phyloP scores from a whole-genome alignment of 2,329 filamentous ascomycete species.

The Xylaria polymorpha region DNA sequence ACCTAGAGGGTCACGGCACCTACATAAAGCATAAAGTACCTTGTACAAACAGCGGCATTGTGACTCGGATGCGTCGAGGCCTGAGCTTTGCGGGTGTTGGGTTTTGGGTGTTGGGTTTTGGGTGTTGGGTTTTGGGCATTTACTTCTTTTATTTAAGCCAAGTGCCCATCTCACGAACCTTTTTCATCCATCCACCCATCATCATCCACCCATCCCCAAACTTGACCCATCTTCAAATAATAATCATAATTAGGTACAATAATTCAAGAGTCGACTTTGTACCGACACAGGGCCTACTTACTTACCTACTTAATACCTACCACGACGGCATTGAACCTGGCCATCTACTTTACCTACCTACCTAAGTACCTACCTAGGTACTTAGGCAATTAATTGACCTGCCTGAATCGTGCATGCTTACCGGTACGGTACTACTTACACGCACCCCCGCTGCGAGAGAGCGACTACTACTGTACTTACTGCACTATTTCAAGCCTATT shows the following conservation, averaged over 20 bases:
- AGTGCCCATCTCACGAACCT: not conserved
- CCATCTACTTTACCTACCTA: not conserved
- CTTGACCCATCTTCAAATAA: not conserved
- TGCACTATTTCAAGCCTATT: not conserved
- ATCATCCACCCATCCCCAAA: not conserved
- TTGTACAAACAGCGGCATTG: not conserved
- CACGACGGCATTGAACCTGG: too few species aligned
- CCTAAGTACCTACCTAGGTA: not conserved
- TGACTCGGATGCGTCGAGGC: constrained; percentile 9
- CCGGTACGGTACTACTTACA: too few species aligned
- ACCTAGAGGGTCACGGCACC: not conserved
- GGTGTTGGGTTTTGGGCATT: not conserved
- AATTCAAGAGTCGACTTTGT: too few species aligned
- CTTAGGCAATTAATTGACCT: not conserved
- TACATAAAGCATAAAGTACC: not conserved
- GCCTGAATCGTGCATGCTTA: constrained; percentile 13
- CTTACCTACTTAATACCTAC: too few species aligned
- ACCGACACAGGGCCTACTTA: too few species aligned
- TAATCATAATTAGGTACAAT: not conserved
- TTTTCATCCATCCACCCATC: not conserved
- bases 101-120: constrained; percentile 3
- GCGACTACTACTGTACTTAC: not conserved
- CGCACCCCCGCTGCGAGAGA: constrained; percentile 9
- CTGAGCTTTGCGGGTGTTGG: not conserved
- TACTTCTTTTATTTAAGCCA: not conserved